Percentiles rank a stretch among this genome's conserved stretches.
These are phyloP conservation scores for Phytophthora pluvialis DNA, from an alignment of 352 stramenopile species.

Conservation along the genomic window DNA sequence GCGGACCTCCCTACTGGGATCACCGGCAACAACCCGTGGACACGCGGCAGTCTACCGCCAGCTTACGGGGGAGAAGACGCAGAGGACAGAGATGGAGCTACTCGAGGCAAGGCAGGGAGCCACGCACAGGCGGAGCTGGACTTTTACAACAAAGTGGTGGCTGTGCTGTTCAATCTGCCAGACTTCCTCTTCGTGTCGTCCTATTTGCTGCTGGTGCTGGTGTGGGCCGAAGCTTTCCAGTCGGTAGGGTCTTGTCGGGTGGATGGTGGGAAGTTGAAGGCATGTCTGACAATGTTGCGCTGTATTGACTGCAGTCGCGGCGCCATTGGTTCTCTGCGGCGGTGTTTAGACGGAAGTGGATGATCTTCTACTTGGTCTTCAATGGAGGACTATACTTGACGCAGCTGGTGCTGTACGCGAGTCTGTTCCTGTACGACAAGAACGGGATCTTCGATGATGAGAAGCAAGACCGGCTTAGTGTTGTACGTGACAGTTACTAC, in stretches of 20 bases:
- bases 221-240: constrained; percentile 92
- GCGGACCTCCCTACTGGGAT: constrained; percentile 47
- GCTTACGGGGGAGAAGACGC: constrained; percentile 19
- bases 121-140: constrained; percentile 71
- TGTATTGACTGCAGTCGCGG: constrained; percentile 58
- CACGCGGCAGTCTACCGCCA: constrained; percentile 11
- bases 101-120: constrained; percentile 19
- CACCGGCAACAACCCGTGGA: constrained; percentile 29
- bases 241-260: constrained; percentile 51
- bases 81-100: constrained; percentile 23
- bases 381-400: constrained; percentile 89
- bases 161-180: constrained; percentile 93
- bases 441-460: constrained; percentile 85
- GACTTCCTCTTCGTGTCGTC: constrained; percentile 93
- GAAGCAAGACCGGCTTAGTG: constrained; percentile 68
- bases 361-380: constrained; percentile 94
- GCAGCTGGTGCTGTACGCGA: constrained; percentile 89
- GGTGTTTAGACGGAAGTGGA: constrained; percentile 86
- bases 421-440: constrained; percentile 87
- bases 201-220: constrained; percentile 90
- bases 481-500: constrained; percentile 42
- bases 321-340: constrained; percentile 91
- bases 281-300: constrained; percentile 14
- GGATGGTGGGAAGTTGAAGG: background rate
- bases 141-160: constrained; percentile 92